These are phyloP conservation scores for Paramecium tetraurelia DNA, from an alignment of 73 alveolate species.

Conservation along the genomic window DNA sequence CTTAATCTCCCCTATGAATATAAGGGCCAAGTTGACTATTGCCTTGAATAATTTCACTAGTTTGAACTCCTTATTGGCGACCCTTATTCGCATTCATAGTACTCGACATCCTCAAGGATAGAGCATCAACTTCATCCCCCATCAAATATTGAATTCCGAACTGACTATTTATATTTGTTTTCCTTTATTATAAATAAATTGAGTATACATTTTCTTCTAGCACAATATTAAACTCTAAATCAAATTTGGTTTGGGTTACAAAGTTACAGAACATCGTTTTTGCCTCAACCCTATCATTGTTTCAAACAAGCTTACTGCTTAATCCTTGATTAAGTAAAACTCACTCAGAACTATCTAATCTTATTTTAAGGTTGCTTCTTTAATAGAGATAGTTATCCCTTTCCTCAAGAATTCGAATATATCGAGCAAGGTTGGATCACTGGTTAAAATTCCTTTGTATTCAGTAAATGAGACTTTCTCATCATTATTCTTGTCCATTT, in stretches of 20 bases:
- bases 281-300: neutral
- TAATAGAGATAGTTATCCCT: constrained; percentile 28
- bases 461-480: neutral
- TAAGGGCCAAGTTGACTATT: neutral
- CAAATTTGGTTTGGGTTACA: neutral
- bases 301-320: neutral
- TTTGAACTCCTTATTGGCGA: neutral
- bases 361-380: neutral
- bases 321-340: neutral
- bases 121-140: constrained; percentile 34
- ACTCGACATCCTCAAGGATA: constrained; percentile 21
- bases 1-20: neutral
- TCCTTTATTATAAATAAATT: neutral
- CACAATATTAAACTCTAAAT: neutral
- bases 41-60: neutral
- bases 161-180: neutral
- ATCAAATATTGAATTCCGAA: constrained; percentile 9
- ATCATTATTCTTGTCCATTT: constrained; percentile 35
- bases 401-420: constrained; percentile 24
- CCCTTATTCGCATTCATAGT: neutral
- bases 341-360: neutral
- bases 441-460: neutral
- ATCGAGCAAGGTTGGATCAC: neutral
- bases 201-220: neutral
- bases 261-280: neutral